These are phyloP conservation scores for Buxus sempervirens DNA, from an alignment of 164 flowering plant species.

Conservation along the genomic window DNA sequence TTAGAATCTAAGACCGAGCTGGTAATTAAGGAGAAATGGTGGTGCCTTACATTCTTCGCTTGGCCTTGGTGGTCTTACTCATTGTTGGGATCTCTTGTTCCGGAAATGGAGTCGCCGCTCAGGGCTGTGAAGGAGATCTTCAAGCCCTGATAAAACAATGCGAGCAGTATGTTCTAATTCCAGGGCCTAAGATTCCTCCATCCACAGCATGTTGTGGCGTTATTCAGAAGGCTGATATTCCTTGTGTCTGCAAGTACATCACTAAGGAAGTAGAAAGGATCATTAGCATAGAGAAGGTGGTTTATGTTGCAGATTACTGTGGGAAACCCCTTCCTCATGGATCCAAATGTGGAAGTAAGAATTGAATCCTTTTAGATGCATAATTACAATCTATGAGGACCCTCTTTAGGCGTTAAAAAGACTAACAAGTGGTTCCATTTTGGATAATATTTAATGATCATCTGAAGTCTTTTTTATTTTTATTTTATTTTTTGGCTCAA, in stretches of 20 bases:
- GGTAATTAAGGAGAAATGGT: neutral
- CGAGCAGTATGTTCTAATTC: slow-evolving; percentile 9
- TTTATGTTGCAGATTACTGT: slow-evolving; percentile 14
- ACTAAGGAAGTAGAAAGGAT: slow-evolving; percentile 1
- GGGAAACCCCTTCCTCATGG: slow-evolving; percentile 19
- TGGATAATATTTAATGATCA: too few species aligned
- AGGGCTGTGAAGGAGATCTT: neutral
- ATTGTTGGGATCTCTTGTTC: too few species aligned
- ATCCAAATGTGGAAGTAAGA: slow-evolving; percentile 21
- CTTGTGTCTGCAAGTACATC: slow-evolving; percentile 18
- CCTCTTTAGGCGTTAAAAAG: too few species aligned
- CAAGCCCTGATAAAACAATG: neutral
- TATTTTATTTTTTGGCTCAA: too few species aligned
- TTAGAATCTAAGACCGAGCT: too few species aligned
- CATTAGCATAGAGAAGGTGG: too few species aligned
- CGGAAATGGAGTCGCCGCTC: neutral
- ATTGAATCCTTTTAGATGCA: slow-evolving; percentile 20
- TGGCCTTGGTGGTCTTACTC: neutral
- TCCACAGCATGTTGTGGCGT: slow-evolving; percentile 14
- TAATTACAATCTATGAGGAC: too few species aligned
- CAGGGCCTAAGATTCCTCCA: slow-evolving; percentile 1
- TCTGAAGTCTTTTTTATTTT: too few species aligned
- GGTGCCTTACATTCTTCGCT: neutral
- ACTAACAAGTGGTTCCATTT: neutral
- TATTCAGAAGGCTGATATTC: slow-evolving; percentile 1